Evolutionary conservation across 495 filamentous ascomycete genomes (phyloP).

Genomic region (Neurospora pannonica): DNA sequence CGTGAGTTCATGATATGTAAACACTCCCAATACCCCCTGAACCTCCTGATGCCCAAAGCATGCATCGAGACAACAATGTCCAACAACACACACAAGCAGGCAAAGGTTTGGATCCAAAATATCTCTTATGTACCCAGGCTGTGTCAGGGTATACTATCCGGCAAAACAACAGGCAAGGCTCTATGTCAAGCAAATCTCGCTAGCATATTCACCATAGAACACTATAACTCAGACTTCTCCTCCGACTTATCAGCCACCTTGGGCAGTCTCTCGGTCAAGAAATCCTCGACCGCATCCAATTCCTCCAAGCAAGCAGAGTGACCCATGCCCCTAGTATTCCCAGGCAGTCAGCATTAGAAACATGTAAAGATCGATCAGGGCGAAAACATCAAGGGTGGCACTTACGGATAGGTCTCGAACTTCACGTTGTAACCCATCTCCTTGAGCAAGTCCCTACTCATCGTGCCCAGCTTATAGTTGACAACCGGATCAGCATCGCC

Average conservation of each 20-base stretch:
- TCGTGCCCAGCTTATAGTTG: conserved; percentile 53
- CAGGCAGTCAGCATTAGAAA: conserved; percentile 5
- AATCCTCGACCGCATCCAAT: conserved; percentile 75
- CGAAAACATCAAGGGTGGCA: conserved; percentile 5
- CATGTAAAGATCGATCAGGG: neutral
- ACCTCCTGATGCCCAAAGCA: neutral
- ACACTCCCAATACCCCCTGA: neutral
- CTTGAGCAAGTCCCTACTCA: conserved; percentile 53
- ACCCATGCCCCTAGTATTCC: conserved; percentile 44
- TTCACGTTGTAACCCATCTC: conserved; percentile 59
- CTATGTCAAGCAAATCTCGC: neutral
- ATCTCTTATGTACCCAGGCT: neutral
- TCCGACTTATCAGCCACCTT: conserved; percentile 36
- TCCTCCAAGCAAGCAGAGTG: conserved; percentile 74
- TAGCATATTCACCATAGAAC: neutral
- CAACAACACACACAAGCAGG: neutral
- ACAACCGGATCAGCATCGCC: conserved; percentile 68
- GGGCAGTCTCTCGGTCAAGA: conserved; percentile 56
- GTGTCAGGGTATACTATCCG: neutral
- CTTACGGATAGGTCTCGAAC: conserved; percentile 67
- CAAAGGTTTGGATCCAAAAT: neutral
- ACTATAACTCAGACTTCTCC: conserved; percentile 32
- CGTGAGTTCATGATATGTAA: neutral
- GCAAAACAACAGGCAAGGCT: neutral
- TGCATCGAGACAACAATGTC: neutral